Evolutionary conservation across 108 stramenopile genomes (phyloP).

Genomic region (Aureococcus anophagefferens): DNA sequence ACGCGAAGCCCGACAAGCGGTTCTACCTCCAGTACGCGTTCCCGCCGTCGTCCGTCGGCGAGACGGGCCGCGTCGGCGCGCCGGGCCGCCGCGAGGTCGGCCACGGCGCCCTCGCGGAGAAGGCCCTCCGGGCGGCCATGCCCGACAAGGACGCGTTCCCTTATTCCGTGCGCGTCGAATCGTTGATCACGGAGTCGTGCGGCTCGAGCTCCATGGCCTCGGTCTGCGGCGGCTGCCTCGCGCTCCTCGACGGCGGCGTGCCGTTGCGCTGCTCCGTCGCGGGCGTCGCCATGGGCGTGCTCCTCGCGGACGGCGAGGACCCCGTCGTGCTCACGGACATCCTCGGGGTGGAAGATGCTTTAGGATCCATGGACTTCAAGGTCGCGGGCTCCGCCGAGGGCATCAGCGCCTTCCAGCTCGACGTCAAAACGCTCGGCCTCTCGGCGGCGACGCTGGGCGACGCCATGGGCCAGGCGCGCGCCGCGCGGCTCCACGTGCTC

Average conservation of each 20-base stretch:
- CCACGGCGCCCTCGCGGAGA: constrained; percentile 73
- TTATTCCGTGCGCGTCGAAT: constrained; percentile 67
- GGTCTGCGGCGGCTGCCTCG: constrained; percentile 78
- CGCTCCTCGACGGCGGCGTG: constrained; percentile 89
- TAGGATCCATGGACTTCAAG: constrained; percentile 76
- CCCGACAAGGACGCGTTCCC: constrained; percentile 63
- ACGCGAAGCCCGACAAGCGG: constrained; percentile 30
- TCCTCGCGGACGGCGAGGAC: constrained; percentile 58
- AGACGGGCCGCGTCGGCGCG: constrained; percentile 74
- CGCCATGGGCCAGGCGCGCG: constrained; percentile 69
- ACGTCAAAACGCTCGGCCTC: constrained; percentile 68
- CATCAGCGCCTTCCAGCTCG: constrained; percentile 79
- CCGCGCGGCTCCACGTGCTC: constrained; percentile 61
- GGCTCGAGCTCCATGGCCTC: constrained; percentile 66
- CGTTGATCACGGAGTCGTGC: constrained; percentile 70
- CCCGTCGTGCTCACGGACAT: constrained; percentile 72
- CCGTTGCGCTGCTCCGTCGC: constrained; percentile 64
- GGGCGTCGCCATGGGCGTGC: constrained; percentile 77
- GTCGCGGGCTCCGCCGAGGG: constrained; percentile 69
- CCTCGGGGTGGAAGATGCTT: constrained; percentile 67
- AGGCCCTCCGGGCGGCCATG: constrained; percentile 52
- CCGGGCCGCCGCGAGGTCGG: constrained; percentile 78
- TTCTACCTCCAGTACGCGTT: constrained; percentile 91
- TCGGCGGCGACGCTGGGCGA: constrained; percentile 61
- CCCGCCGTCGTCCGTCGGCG: constrained; percentile 84